Conservation (phyloP, 2,329 filamentous ascomycete genomes). For the Fusarium xylarioides region DNA sequence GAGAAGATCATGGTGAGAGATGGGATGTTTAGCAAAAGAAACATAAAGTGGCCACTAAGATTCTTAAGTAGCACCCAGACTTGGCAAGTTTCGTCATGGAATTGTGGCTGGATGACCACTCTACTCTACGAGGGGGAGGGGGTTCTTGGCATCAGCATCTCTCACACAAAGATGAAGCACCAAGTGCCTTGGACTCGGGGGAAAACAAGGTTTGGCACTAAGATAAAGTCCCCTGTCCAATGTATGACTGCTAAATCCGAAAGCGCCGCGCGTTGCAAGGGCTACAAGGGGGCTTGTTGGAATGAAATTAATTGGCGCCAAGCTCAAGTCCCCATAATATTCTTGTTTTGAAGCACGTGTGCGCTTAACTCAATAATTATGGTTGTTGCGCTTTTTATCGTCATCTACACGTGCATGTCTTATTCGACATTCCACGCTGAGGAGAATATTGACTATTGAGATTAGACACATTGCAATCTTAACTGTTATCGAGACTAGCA, state of each 20-base stretch:
- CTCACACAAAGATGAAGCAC: constrained; percentile 23
- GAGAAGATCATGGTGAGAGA: constrained; percentile 5
- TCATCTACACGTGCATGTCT: neutral
- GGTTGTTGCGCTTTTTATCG: neutral
- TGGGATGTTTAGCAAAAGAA: neutral
- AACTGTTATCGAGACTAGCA: neutral
- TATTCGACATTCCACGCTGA: neutral
- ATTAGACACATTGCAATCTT: neutral
- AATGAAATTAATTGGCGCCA: constrained; percentile 16
- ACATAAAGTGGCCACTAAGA: neutral
- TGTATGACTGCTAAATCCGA: constrained; percentile 8
- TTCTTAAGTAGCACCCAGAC: constrained; percentile 8
- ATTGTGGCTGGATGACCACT: constrained; percentile 12
- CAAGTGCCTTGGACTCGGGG: neutral
- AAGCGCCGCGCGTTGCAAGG: constrained; percentile 8
- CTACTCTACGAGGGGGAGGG: neutral
- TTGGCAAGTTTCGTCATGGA: constrained; percentile 14
- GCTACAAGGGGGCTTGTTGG: constrained; percentile 11
- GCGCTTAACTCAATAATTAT: neutral
- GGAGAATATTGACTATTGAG: neutral
- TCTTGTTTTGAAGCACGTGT: constrained; percentile 10
- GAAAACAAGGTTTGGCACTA: constrained; percentile 4
- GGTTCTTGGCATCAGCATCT: constrained; percentile 18
- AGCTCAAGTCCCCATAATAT: neutral
- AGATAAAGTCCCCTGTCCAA: neutral